These are phyloP conservation scores for Oryza punctata DNA, from an alignment of 176 grass and related monocot species.

Conservation along the genomic window DNA sequence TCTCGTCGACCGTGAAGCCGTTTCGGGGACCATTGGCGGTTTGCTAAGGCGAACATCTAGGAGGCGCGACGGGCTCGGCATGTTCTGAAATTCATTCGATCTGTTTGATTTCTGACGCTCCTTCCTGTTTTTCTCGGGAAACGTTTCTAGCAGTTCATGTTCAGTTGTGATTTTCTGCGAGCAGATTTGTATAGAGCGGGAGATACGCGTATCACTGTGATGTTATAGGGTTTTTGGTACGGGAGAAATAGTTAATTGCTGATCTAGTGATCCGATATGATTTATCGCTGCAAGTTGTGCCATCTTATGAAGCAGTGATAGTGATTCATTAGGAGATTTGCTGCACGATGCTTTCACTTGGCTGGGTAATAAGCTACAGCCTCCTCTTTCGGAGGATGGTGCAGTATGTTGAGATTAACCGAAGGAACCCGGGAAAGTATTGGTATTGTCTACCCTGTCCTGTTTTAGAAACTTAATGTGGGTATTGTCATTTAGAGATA, in stretches of 20 bases:
- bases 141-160: not conserved
- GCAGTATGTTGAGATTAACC: not conserved
- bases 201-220: not conserved
- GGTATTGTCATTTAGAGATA: not conserved
- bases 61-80: not conserved
- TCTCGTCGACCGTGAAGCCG: not conserved
- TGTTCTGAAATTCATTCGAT: slow-evolving; percentile 29
- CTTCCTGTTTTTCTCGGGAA: not conserved
- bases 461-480: not conserved
- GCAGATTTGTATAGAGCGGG: slow-evolving; percentile 15
- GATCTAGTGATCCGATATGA: slow-evolving; percentile 26
- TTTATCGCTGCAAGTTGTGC: not conserved
- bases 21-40: not conserved
- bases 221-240: not conserved
- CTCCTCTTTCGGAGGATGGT: not conserved
- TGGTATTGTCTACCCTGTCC: not conserved
- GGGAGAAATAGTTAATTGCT: slow-evolving; percentile 1
- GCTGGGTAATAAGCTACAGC: not conserved
- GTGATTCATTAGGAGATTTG: not conserved
- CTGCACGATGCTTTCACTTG: slow-evolving; percentile 11
- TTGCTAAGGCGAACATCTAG: not conserved
- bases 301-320: not conserved
- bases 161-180: not conserved
- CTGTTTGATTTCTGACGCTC: not conserved
- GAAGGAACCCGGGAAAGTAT: not conserved